phyloP scores from a whole-genome alignment of 1,139 yeast genomes.

The Taphrina sp. region DNA sequence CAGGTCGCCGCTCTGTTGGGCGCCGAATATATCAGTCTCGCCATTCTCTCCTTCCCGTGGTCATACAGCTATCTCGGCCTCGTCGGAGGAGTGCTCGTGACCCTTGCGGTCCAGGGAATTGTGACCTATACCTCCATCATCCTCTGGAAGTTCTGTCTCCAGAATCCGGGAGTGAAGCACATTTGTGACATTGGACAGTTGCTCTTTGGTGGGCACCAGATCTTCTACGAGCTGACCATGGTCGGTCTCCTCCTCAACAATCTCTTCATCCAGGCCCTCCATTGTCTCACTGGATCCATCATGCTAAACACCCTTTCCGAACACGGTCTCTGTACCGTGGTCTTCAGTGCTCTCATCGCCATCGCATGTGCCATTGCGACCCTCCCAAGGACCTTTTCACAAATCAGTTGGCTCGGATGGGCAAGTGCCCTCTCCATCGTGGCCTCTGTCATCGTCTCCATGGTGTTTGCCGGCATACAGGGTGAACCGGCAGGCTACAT shows the following conservation, averaged over 20 bases:
- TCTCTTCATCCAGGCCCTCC: constrained; percentile 58
- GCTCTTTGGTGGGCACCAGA: constrained; percentile 53
- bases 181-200: constrained; percentile 62
- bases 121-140: constrained; percentile 57
- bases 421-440: constrained; percentile 58
- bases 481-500: constrained; percentile 50
- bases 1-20: constrained; percentile 59
- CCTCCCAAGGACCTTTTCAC: constrained; percentile 55
- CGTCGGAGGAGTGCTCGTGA: constrained; percentile 56
- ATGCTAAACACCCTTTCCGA: constrained; percentile 58
- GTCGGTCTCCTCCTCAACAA: constrained; percentile 56
- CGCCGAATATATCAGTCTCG: constrained; percentile 61
- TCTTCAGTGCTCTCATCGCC: constrained; percentile 52
- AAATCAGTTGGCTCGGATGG: constrained; percentile 50
- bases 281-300: constrained; percentile 60
- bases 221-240: constrained; percentile 62
- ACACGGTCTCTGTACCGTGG: constrained; percentile 55
- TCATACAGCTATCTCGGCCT: constrained; percentile 56
- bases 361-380: constrained; percentile 47
- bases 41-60: constrained; percentile 66
- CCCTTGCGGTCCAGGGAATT: constrained; percentile 53
- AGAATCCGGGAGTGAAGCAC: constrained; percentile 53
- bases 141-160: constrained; percentile 56
- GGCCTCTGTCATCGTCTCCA: constrained; percentile 54
- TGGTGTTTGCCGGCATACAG: constrained; percentile 57